Percentiles rank a stretch among this genome's conserved stretches.
These are phyloP conservation scores for Microsporum ferrugineum DNA, from an alignment of 2,329 filamentous ascomycete species.

Conservation along the genomic window DNA sequence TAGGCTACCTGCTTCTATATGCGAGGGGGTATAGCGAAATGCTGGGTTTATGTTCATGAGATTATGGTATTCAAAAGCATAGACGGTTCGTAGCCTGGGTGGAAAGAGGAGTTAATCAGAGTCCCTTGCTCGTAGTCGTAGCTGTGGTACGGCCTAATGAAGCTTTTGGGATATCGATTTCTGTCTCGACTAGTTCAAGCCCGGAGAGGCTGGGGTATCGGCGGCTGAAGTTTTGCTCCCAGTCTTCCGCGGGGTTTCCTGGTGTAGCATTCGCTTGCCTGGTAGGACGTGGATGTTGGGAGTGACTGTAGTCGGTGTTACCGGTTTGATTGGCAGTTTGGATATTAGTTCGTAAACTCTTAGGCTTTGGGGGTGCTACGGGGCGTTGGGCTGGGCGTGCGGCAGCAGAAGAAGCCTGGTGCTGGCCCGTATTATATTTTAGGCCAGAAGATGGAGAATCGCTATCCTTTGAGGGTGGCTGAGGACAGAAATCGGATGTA, in stretches of 20 bases:
- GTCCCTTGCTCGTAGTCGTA: background rate
- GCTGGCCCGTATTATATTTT: conserved; percentile 6
- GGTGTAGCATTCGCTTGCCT: background rate
- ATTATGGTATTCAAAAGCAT: background rate
- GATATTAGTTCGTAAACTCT: conserved; percentile 42
- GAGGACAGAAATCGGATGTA: background rate
- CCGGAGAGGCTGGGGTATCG: conserved; percentile 74
- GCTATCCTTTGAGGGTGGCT: conserved; percentile 9
- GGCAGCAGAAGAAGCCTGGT: conserved; percentile 25
- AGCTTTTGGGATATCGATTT: conserved; percentile 34
- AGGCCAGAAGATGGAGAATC: background rate
- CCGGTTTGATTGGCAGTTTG: conserved; percentile 18
- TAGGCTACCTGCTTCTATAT: background rate
- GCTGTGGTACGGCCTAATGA: conserved; percentile 26
- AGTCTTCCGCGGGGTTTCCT: conserved; percentile 43
- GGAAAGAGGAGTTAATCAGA: background rate
- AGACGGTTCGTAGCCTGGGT: background rate
- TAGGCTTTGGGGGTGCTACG: conserved; percentile 49
- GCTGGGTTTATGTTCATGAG: background rate
- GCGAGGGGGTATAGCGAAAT: background rate
- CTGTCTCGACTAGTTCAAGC: conserved; percentile 79
- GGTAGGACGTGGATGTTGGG: conserved; percentile 13
- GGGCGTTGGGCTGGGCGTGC: conserved; percentile 32
- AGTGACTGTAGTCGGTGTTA: conserved; percentile 21
- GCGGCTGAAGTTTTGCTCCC: conserved; percentile 64